These are phyloP conservation scores for Xylaria longipes DNA, from an alignment of 495 filamentous ascomycete genomes.

Conservation along the genomic window DNA sequence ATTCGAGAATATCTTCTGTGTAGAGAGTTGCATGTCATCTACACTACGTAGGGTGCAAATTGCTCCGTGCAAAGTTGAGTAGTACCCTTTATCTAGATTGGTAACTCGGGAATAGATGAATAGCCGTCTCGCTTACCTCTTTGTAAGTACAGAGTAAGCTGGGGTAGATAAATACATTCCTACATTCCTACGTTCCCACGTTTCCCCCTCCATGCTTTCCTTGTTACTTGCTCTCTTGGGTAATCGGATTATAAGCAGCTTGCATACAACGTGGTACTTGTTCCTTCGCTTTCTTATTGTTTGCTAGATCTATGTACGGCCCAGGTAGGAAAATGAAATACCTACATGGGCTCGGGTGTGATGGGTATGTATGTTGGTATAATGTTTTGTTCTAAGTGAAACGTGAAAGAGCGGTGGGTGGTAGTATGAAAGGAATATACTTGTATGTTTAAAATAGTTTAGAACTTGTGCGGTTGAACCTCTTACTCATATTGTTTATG, in stretches of 20 bases:
- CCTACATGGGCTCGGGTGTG: not conserved
- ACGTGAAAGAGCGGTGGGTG: not conserved
- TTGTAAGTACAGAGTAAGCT: not conserved
- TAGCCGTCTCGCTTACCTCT: not conserved
- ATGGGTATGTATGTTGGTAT: not conserved
- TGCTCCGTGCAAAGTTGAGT: too few species aligned
- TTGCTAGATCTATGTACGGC: not conserved
- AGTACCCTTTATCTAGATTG: not conserved
- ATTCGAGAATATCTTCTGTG: not conserved
- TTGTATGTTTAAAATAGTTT: not conserved
- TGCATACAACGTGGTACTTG: not conserved
- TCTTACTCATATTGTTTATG: not conserved
- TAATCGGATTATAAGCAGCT: conserved; percentile 7
- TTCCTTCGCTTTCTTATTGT: not conserved
- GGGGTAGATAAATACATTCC: not conserved
- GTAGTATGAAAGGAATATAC: not conserved
- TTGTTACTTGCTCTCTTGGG: not conserved
- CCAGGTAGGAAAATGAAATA: not conserved
- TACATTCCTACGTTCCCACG: too few species aligned
- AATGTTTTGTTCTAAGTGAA: not conserved
- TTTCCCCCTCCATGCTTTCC: not conserved
- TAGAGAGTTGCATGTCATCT: not conserved
- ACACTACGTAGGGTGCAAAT: not conserved
- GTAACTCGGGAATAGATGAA: not conserved
- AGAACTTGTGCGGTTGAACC: not conserved